phyloP scores from a whole-genome alignment of 192 early-diverging fungal genomes.

The Umbelopsis isabellina region DNA sequence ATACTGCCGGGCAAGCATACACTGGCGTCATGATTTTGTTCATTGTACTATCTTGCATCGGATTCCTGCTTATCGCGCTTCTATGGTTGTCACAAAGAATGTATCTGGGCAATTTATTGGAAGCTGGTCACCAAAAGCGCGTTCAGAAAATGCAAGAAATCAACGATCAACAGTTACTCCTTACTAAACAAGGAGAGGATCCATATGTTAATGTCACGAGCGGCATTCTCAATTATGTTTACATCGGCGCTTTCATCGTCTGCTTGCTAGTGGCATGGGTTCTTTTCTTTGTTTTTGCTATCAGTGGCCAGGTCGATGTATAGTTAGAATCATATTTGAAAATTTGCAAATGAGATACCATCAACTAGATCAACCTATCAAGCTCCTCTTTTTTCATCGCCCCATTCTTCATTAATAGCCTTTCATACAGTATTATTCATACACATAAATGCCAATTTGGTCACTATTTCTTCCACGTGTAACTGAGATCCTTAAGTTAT shows the following conservation, averaged over 20 bases:
- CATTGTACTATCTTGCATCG: conserved; percentile 24
- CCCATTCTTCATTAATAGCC: too few species aligned
- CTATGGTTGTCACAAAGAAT: conserved; percentile 23
- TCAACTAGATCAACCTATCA: too few species aligned
- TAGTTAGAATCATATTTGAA: conserved; percentile 2
- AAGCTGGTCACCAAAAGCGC: conserved; percentile 28
- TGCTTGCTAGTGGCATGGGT: conserved; percentile 33
- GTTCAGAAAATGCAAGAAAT: conserved; percentile 27
- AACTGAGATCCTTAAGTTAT: too few species aligned
- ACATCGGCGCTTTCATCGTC: conserved; percentile 23
- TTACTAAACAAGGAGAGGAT: conserved; percentile 28
- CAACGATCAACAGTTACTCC: conserved; percentile 25
- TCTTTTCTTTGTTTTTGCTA: conserved; percentile 38
- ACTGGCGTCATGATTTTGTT: conserved; percentile 40
- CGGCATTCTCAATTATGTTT: conserved; percentile 21
- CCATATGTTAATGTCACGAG: conserved; percentile 8
- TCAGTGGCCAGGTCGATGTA: conserved; percentile 25
- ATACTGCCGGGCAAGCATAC: conserved; percentile 34
- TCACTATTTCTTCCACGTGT: too few species aligned
- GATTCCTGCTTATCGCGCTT: conserved; percentile 29
- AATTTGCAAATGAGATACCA: too few species aligned
- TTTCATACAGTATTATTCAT: too few species aligned
- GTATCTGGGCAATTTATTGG: conserved; percentile 25
- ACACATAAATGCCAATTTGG: neutral
- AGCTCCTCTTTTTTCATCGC: too few species aligned